Conservation (phyloP, 164 flowering plant genomes). For the Chloranthus sessilifolius region DNA sequence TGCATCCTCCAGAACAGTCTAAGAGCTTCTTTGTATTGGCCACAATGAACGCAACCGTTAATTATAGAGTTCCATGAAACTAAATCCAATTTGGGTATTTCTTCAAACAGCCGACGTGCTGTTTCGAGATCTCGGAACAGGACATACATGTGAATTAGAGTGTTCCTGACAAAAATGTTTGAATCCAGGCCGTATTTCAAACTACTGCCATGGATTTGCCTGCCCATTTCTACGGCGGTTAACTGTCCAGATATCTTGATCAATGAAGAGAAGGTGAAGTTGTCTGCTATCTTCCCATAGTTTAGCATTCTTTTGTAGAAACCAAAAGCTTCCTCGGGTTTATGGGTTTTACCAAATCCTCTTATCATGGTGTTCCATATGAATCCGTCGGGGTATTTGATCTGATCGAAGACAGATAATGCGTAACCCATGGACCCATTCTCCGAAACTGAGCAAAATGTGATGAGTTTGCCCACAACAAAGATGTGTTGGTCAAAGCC, state of each 20-base stretch:
- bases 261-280: constrained; percentile 53
- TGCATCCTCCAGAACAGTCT: constrained; percentile 34
- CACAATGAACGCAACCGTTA: constrained; percentile 32
- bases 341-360: constrained; percentile 33
- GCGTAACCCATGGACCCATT: constrained; percentile 46
- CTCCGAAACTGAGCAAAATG: constrained; percentile 34
- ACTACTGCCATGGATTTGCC: constrained; percentile 37
- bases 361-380: constrained; percentile 66
- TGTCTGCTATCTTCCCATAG: constrained; percentile 32
- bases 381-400: constrained; percentile 54
- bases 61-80: constrained; percentile 61
- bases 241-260: constrained; percentile 38
- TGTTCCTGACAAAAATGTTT: constrained; percentile 48
- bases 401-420: constrained; percentile 29
- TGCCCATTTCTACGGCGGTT: constrained; percentile 28
- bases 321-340: constrained; percentile 25
- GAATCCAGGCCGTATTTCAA: constrained; percentile 38
- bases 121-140: constrained; percentile 26
- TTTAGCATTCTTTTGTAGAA: constrained; percentile 41
- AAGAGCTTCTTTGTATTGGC: constrained; percentile 33
- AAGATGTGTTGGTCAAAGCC: constrained; percentile 40
- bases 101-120: constrained; percentile 43
- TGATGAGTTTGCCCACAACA: constrained; percentile 38
- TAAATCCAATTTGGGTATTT: constrained; percentile 32
- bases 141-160: constrained; percentile 49